Evolutionary conservation across 495 filamentous ascomycete genomes (phyloP), one percentile per base, ranked within the genome.

Genomic region (Hyaloscypha finlandica): DNA sequence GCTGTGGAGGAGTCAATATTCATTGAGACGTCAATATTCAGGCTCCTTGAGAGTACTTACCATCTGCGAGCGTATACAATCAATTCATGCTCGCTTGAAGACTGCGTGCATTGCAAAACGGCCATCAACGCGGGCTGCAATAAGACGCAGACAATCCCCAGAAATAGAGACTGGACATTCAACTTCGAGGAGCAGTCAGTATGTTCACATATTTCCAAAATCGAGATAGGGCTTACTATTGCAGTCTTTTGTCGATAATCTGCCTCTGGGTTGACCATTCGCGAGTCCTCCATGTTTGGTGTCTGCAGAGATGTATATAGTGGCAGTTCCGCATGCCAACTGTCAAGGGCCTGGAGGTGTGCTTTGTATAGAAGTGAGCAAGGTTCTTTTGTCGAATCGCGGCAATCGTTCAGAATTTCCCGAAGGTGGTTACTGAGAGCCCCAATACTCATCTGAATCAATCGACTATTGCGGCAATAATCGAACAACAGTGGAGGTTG

Each of bases 301-400:
- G 53, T 56, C 19, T 19, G 20, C 29, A 56, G 29, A 31, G 5
- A 56, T 56, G 29, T 29, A 30, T 56, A 56, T 11, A 56, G n/a
- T 12, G 53, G 53, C 9, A 56, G 20, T 16, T 56, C 53, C 3
- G 53, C 8, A 16, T 29, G 29, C 53, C 53, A 56, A 14, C 29
- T 56, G 16, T 56, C 53, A 29, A 56, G 29, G 29, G 53, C 53
- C 8, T 31, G 53, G 19, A 56, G 53, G 19, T 56, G 53, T 56
- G 53, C 29, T n/a, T 56, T 56, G 16, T 56, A 56, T 29, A 56
- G 16, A 56, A 56, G 53, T 6, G 53, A 29, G 53, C 5, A 56
- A 25, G 53, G 6, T 5, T 25, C 8, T 6, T 56, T 31, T 30
- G 22, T 19, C 1, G 20, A 56, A 29, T 25, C 29, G 3, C 29